phyloP scores from a whole-genome alignment of 2,329 filamentous ascomycete genomes.

The Colletotrichum camelliae region DNA sequence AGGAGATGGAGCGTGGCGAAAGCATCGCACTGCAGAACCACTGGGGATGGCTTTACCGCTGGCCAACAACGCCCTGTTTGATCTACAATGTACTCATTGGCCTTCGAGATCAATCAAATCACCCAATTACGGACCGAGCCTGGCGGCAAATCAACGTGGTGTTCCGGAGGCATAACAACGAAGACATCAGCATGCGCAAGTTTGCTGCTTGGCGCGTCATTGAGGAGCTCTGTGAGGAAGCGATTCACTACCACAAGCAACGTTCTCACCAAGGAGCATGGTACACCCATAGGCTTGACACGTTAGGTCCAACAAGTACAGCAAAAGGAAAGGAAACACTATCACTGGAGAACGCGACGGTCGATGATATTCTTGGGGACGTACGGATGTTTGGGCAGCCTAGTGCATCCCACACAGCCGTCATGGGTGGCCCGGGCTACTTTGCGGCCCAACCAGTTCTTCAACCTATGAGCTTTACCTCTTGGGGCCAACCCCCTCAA shows the following conservation, averaged over 20 bases:
- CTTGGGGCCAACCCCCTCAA: background rate
- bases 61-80: conserved; percentile 12
- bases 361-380: conserved; percentile 18
- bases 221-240: conserved; percentile 24
- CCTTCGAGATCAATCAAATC: conserved; percentile 17
- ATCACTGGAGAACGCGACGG: background rate
- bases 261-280: conserved; percentile 22
- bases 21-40: conserved; percentile 13
- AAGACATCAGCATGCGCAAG: conserved; percentile 19
- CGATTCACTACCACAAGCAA: conserved; percentile 22
- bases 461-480: background rate
- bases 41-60: conserved; percentile 24
- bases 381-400: conserved; percentile 19
- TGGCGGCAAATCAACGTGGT: conserved; percentile 24
- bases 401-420: background rate
- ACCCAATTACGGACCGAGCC: conserved; percentile 17
- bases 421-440: background rate
- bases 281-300: conserved; percentile 25
- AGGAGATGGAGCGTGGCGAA: conserved; percentile 21
- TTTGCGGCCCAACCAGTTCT: background rate
- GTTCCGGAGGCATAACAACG: conserved; percentile 22
- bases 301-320: background rate
- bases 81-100: conserved; percentile 20
- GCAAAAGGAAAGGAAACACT: background rate
- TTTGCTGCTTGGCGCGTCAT: conserved; percentile 23